These are phyloP conservation scores for Solanum medicagineum DNA, from an alignment of 257 asterid genomes.

Conservation along the genomic window DNA sequence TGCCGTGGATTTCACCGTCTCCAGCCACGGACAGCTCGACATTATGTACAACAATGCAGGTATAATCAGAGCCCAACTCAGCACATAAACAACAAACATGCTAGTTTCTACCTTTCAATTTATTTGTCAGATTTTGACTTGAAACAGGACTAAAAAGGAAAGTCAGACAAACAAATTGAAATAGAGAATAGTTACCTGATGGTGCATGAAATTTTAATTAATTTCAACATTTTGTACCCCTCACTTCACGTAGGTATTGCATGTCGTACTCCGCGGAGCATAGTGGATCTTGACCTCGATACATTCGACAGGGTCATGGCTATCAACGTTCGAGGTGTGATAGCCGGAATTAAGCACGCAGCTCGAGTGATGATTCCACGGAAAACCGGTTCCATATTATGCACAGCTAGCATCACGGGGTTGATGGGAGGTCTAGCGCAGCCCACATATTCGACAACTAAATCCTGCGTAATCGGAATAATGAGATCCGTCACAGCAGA, in stretches of 20 bases:
- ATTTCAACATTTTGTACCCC: background rate
- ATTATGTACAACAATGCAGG: conserved; percentile 93
- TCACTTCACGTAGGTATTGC: conserved; percentile 14
- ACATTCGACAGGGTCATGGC: conserved; percentile 57
- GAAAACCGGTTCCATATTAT: conserved; percentile 47
- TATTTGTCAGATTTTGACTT: background rate
- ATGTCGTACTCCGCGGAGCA: conserved; percentile 57
- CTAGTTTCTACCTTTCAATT: background rate
- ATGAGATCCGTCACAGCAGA: conserved; percentile 59
- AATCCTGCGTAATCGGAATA: conserved; percentile 48
- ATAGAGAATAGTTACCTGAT: background rate
- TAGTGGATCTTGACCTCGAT: conserved; percentile 53
- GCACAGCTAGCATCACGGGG: conserved; percentile 83
- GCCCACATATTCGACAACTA: conserved; percentile 60
- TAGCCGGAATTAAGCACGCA: conserved; percentile 79
- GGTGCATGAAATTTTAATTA: background rate
- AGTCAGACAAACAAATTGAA: too few species aligned
- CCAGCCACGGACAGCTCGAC: conserved; percentile 53
- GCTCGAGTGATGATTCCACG: conserved; percentile 84
- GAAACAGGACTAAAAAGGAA: too few species aligned
- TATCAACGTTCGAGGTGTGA: conserved; percentile 58
- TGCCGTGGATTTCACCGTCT: conserved; percentile 55
- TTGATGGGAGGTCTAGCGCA: conserved; percentile 70
- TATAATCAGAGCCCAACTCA: background rate
- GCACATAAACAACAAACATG: background rate